Conservation (phyloP, 306 rosid genomes). For the Dryas octopetala region DNA sequence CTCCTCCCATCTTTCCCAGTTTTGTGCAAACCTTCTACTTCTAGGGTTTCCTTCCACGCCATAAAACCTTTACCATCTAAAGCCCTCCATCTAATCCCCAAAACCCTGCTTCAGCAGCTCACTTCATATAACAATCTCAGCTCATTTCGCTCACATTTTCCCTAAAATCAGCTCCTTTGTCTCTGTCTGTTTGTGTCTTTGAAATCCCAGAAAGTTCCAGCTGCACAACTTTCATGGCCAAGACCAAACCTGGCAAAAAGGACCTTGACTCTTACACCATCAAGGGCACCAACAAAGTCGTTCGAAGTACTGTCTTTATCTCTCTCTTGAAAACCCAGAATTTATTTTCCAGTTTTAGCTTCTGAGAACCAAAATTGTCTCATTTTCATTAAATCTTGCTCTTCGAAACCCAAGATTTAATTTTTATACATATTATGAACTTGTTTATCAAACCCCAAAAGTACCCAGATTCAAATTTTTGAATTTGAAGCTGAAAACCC, state of each 20-base stretch:
- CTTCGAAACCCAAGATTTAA: neutral
- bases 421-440: neutral
- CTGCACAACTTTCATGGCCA: slow-evolving; percentile 46
- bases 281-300: slow-evolving; percentile 66
- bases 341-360: slow-evolving; percentile 21
- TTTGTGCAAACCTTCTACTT: slow-evolving; percentile 12
- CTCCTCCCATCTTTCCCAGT: slow-evolving; percentile 10
- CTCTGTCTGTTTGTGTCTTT: slow-evolving; percentile 2
- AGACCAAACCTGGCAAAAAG: slow-evolving; percentile 60
- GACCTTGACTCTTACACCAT: slow-evolving; percentile 65
- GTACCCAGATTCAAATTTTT: slow-evolving; percentile 14
- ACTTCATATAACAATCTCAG: neutral
- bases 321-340: slow-evolving; percentile 22
- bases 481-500: slow-evolving; percentile 5
- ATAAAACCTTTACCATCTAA: slow-evolving; percentile 10
- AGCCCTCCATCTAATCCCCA: slow-evolving; percentile 14
- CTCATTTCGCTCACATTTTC: slow-evolving; percentile 13
- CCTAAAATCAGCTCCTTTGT: neutral
- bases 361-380: slow-evolving; percentile 6
- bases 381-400: neutral
- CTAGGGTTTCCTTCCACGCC: slow-evolving; percentile 37
- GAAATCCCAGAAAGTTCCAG: neutral
- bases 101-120: slow-evolving; percentile 4
- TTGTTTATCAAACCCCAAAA: neutral
- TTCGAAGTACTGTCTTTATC: slow-evolving; percentile 43